Conservation (phyloP, 169 alveolate species). For the Eimeria brunetti region DNA sequence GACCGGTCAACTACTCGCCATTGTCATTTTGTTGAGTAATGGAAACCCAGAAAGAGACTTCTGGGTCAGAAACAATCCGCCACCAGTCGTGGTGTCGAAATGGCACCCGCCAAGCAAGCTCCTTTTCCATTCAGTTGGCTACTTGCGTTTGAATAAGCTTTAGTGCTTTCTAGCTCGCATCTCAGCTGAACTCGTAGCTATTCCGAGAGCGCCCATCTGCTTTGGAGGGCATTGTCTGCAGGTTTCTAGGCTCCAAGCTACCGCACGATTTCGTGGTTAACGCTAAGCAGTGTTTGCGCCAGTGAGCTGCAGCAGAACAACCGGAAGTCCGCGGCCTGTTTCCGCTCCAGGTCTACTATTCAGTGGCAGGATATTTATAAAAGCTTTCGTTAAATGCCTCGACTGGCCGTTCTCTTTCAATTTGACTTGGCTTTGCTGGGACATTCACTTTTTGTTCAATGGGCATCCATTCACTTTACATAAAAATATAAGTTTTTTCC, state of each 20-base stretch:
- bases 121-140: neutral
- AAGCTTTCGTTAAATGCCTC: neutral
- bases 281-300: neutral
- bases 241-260: neutral
- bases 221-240: neutral
- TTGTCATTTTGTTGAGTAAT: neutral
- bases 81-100: neutral
- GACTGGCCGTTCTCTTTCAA: neutral
- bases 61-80: neutral
- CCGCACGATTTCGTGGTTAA: neutral
- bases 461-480: neutral
- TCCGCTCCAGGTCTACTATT: neutral
- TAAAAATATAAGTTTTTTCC: neutral
- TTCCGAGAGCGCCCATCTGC: neutral
- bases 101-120: neutral
- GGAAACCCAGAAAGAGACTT: neutral
- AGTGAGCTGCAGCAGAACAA: neutral
- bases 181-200: neutral
- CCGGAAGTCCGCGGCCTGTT: neutral
- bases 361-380: too few species aligned
- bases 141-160: neutral
- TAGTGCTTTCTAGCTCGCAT: neutral
- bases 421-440: neutral
- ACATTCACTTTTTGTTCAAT: neutral
- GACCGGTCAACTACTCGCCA: neutral